Evolutionary conservation across 2,329 filamentous ascomycete genomes (phyloP), one percentile per base, ranked within the genome.

Genomic region (Nothophaeocryptopus gaeumannii): DNA sequence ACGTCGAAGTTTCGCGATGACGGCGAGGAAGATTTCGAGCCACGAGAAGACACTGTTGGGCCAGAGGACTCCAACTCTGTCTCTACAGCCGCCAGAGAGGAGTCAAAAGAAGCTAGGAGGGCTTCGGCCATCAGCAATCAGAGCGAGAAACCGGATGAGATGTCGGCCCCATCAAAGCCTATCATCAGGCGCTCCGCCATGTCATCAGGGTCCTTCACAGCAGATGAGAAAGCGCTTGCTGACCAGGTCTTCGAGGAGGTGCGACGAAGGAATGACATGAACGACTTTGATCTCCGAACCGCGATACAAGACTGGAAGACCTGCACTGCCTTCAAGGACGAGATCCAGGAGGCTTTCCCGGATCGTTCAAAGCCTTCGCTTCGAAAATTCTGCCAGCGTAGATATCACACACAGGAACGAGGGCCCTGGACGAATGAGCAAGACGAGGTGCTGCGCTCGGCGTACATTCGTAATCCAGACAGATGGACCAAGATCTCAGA

Each of bases 401-500:
- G 78, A 26, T 89, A 82, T 55, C 82, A 88, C 69, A 84, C 84
- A 53, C 75, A 78, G 10, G 78, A 77, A 4, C 79, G 82, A 30
- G 81, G 78, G 3, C 64, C 69, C 2, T 88, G 83, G 83, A 80
- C 76, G 0, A 50, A 63, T 2, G 79, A 83, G 36, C 77, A 86
- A 57, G 81, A 86, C 47, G 68, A 78, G 8, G 72, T 78, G 49
- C 67, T 88, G 5, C 68, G 62, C 4, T 55, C 70, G 1, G 65
- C 80, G 5, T 73, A 78, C 43, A 69, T 75, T 2, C 54, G 67
- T n/a, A 66, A 78, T 41, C 74, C 76, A 1, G 75, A 72, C 12
- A 79, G 81, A 51, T 90, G 85, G 83, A 75, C 76, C 9, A 58
- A 74, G 26, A 85, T 90, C 55, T 81, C 77, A 0, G 71, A 74